A percentile compares a stretch with the other conserved stretches of the same genome.
phyloP scores from a whole-genome alignment of 2,329 filamentous ascomycete genomes.

The Colletotrichum acutatum region DNA sequence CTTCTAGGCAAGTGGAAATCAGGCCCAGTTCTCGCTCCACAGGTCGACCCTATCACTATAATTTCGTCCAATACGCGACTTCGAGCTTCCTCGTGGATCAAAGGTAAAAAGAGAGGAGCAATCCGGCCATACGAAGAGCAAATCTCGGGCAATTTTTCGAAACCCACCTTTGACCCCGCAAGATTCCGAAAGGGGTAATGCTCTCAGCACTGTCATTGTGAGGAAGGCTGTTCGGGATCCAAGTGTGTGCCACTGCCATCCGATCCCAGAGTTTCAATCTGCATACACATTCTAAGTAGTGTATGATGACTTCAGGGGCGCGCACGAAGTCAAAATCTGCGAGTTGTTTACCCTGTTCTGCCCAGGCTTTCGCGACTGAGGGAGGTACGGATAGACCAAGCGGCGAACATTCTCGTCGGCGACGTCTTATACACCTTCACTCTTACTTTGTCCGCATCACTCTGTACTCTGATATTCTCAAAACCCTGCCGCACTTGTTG shows the following conservation, averaged over 20 bases:
- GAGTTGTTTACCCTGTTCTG: not conserved
- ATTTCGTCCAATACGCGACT: not conserved
- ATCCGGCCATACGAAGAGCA: constrained; percentile 17
- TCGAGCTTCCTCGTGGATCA: not conserved
- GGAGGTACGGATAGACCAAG: not conserved
- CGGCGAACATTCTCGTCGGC: not conserved
- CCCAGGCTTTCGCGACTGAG: not conserved
- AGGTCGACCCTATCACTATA: not conserved
- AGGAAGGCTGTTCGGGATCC: not conserved
- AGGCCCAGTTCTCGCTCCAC: not conserved
- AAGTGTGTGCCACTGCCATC: not conserved
- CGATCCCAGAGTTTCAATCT: constrained; percentile 5
- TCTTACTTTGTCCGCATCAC: not conserved
- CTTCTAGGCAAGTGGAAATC: constrained; percentile 15
- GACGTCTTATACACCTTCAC: not conserved
- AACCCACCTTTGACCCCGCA: constrained; percentile 3
- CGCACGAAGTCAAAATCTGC: not conserved
- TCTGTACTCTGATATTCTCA: not conserved
- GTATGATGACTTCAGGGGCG: constrained; percentile 18
- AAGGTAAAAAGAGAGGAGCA: not conserved
- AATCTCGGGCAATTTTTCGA: constrained; percentile 26
- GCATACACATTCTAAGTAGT: not conserved
- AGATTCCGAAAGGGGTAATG: not conserved
- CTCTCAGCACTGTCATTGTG: not conserved
- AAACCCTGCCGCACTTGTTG: not conserved